These are phyloP conservation scores for Phaffomyces antillensis DNA, from an alignment of 805 yeast species.

Conservation along the genomic window DNA sequence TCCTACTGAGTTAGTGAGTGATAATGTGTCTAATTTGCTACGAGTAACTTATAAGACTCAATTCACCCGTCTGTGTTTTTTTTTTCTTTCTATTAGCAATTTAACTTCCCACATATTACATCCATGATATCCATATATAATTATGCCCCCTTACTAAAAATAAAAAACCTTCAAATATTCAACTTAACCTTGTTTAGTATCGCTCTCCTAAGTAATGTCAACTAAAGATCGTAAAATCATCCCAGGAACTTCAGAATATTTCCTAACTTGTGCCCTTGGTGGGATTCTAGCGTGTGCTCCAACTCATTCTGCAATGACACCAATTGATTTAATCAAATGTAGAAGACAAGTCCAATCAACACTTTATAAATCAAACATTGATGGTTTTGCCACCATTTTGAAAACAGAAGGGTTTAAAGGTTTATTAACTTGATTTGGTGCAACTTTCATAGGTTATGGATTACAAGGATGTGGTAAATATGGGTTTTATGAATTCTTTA, in stretches of 20 bases:
- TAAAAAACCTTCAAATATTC: neutral
- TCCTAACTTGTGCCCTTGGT: slow-evolving; percentile 53
- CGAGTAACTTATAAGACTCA: no score
- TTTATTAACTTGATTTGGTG: slow-evolving; percentile 83
- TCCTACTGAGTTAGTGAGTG: no score
- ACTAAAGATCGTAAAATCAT: slow-evolving; percentile 6
- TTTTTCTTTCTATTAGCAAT: no score
- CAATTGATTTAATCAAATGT: slow-evolving; percentile 89
- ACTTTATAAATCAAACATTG: slow-evolving; percentile 67
- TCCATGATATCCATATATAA: no score
- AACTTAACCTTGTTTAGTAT: no score
- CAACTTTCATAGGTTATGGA: slow-evolving; percentile 89
- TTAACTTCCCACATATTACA: no score
- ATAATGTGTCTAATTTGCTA: no score
- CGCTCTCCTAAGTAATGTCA: neutral
- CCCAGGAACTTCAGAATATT: slow-evolving; percentile 33
- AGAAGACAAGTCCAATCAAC: slow-evolving; percentile 80
- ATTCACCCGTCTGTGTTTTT: no score
- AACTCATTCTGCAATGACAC: slow-evolving; percentile 89
- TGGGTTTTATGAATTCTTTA: slow-evolving; percentile 90
- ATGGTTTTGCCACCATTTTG: slow-evolving; percentile 75
- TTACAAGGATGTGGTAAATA: slow-evolving; percentile 97
- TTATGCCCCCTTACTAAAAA: neutral
- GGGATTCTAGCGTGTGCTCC: slow-evolving; percentile 90
- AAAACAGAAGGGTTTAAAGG: slow-evolving; percentile 69